Evolutionary conservation across 768 basidiomycete species (phyloP).

Genomic region (Lactarius evosmus): DNA sequence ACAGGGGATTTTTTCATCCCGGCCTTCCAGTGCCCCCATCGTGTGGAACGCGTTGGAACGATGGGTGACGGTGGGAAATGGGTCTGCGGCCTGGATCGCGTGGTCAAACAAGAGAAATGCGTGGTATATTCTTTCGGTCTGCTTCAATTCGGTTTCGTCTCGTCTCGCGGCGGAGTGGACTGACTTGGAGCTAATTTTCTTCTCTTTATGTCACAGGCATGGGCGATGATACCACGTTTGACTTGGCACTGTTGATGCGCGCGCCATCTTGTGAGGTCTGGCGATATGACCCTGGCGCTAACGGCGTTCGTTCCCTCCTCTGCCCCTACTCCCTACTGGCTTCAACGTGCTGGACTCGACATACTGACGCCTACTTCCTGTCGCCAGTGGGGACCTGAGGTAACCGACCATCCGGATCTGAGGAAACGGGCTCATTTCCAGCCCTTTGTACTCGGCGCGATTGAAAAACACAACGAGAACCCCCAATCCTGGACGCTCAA

Average conservation of each 20-base stretch:
- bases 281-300: conserved; percentile 42
- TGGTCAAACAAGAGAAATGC: conserved; percentile 45
- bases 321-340: background rate
- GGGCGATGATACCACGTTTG: conserved; percentile 50
- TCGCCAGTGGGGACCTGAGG: conserved; percentile 41
- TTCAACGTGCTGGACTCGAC: no score
- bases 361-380: background rate
- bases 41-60: conserved; percentile 44
- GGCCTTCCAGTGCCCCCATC: conserved; percentile 49
- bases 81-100: conserved; percentile 47
- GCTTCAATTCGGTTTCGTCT: background rate
- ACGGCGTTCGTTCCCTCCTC: conserved; percentile 30
- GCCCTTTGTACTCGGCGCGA: conserved; percentile 34
- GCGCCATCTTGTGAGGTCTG: conserved; percentile 39
- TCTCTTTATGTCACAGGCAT: conserved; percentile 36
- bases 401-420: conserved; percentile 35
- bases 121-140: conserved; percentile 50
- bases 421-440: conserved; percentile 43
- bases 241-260: conserved; percentile 45
- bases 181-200: no score
- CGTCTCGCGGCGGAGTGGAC: no score
- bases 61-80: conserved; percentile 56
- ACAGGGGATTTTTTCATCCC: conserved; percentile 53
- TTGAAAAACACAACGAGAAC: conserved; percentile 45
- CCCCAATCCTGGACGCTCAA: conserved; percentile 63